phyloP scores from a whole-genome alignment of 192 early-diverging fungal species.

The Dimargaris cristalligena region DNA sequence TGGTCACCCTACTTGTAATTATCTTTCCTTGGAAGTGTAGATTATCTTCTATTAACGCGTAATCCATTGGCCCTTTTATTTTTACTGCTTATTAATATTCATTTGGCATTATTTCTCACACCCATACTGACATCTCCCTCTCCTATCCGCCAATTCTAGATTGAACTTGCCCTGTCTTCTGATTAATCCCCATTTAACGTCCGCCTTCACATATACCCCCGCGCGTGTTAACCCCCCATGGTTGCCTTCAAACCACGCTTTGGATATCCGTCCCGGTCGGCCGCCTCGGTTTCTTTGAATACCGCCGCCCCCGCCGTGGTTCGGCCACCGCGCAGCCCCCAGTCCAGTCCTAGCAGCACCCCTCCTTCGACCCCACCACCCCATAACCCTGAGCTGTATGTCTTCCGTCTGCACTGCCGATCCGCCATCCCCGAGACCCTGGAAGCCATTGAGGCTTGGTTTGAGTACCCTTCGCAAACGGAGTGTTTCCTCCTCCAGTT shows the following conservation, averaged over 20 bases:
- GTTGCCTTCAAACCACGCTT: slow-evolving; percentile 4
- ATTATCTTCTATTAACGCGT: too few relatives aligned
- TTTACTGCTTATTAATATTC: too few relatives aligned
- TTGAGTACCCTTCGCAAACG: not conserved
- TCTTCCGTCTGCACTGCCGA: not conserved
- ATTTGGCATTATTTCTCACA: too few relatives aligned
- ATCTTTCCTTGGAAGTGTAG: too few relatives aligned
- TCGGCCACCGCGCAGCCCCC: not conserved
- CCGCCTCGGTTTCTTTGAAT: not conserved
- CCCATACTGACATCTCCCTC: too few relatives aligned
- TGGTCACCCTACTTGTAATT: too few relatives aligned
- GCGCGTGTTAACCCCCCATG: not conserved
- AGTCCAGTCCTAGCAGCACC: slow-evolving; percentile 1
- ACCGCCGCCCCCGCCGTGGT: not conserved
- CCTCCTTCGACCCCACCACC: slow-evolving; percentile 7
- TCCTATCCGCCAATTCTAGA: too few relatives aligned
- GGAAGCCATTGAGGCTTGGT: slow-evolving; percentile 6
- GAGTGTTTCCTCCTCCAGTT: not conserved
- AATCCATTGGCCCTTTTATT: too few relatives aligned
- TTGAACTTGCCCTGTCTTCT: too few relatives aligned
- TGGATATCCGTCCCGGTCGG: not conserved
- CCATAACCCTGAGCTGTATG: not conserved
- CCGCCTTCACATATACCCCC: too few relatives aligned
- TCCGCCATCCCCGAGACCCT: not conserved
- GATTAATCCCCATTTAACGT: too few relatives aligned